Evolutionary conservation across 2,329 filamentous ascomycete genomes (phyloP).

Genomic region (Cylindrodendrum hubeiense): DNA sequence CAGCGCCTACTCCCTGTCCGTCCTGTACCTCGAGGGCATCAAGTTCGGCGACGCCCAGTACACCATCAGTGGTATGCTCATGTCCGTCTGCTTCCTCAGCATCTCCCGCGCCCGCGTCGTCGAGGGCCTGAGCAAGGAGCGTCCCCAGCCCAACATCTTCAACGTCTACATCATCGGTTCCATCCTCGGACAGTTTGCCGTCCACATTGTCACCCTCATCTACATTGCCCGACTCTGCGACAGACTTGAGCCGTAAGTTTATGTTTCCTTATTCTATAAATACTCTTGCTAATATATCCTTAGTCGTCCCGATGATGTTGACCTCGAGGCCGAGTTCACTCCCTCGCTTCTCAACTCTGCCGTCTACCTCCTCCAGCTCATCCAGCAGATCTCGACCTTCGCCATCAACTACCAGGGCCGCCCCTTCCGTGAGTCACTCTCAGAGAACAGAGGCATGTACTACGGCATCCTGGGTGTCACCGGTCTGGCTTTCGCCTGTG

Average conservation of each 20-base stretch:
- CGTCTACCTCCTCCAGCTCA: slow-evolving; percentile 96
- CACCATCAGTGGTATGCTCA: slow-evolving; percentile 98
- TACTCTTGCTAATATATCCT: slow-evolving; percentile 41
- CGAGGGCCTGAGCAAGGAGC: slow-evolving; percentile 94
- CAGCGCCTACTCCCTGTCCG: slow-evolving; percentile 95
- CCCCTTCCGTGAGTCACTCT: slow-evolving; percentile 95
- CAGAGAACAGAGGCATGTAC: slow-evolving; percentile 98
- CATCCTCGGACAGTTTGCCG: slow-evolving; percentile 95
- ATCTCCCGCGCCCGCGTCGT: slow-evolving; percentile 98
- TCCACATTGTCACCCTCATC: slow-evolving; percentile 94
- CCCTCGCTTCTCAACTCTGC: slow-evolving; percentile 96
- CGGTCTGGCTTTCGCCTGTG: slow-evolving; percentile 91
- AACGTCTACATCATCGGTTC: slow-evolving; percentile 99
- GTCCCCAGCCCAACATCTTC: slow-evolving; percentile 98
- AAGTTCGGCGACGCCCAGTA: slow-evolving; percentile 99
- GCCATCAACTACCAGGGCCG: slow-evolving; percentile 99
- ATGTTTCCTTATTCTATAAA: not conserved
- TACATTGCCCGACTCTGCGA: slow-evolving; percentile 95
- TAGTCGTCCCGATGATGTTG: slow-evolving; percentile 72
- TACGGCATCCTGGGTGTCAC: slow-evolving; percentile 94
- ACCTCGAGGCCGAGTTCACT: slow-evolving; percentile 94
- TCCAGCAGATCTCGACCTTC: slow-evolving; percentile 99
- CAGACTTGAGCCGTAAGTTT: slow-evolving; percentile 83
- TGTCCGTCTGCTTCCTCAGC: slow-evolving; percentile 99
- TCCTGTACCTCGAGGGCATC: slow-evolving; percentile 97